A percentile compares a stretch with the other conserved stretches of the same genome.
Evolutionary conservation across 306 rosid species (phyloP).

Genomic region (Vigna nakashimae): DNA sequence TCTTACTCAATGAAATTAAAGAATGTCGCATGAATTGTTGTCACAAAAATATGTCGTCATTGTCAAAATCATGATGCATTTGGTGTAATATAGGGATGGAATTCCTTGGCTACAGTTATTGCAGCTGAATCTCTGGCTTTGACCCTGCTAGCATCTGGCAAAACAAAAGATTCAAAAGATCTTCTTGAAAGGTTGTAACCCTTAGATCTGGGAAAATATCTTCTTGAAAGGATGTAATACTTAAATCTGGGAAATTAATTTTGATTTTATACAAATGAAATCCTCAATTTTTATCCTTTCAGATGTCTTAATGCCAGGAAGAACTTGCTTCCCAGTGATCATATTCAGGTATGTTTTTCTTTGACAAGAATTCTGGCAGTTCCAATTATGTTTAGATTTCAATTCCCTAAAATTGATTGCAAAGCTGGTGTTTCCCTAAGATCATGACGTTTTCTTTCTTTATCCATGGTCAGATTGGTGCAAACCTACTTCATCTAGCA

Average conservation of each 20-base stretch:
- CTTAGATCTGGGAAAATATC: slow-evolving; percentile 49
- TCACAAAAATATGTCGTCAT: slow-evolving; percentile 17
- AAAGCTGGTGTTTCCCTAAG: slow-evolving; percentile 29
- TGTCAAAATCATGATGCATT: slow-evolving; percentile 25
- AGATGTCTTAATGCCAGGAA: slow-evolving; percentile 81
- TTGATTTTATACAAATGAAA: slow-evolving; percentile 26
- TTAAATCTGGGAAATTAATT: slow-evolving; percentile 9
- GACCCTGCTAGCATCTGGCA: slow-evolving; percentile 64
- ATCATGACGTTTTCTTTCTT: slow-evolving; percentile 23
- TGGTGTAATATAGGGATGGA: slow-evolving; percentile 72
- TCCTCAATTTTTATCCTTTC: slow-evolving; percentile 28
- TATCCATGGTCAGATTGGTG: slow-evolving; percentile 67
- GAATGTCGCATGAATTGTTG: slow-evolving; percentile 30
- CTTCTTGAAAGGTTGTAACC: slow-evolving; percentile 78
- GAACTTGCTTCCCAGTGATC: slow-evolving; percentile 66
- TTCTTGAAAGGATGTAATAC: slow-evolving; percentile 74
- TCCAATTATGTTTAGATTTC: slow-evolving; percentile 27
- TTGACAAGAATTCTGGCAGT: slow-evolving; percentile 31
- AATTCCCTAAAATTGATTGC: slow-evolving; percentile 24
- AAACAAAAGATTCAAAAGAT: slow-evolving; percentile 70
- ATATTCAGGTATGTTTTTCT: slow-evolving; percentile 72
- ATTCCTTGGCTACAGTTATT: slow-evolving; percentile 73
- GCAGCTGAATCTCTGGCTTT: slow-evolving; percentile 83
- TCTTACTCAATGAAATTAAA: slow-evolving; percentile 32
- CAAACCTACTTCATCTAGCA: slow-evolving; percentile 80